Evolutionary conservation across 2,329 filamentous ascomycete species (phyloP), one percentile per base, ranked within the genome.

Genomic region (Atkinsonella hypoxylon): DNA sequence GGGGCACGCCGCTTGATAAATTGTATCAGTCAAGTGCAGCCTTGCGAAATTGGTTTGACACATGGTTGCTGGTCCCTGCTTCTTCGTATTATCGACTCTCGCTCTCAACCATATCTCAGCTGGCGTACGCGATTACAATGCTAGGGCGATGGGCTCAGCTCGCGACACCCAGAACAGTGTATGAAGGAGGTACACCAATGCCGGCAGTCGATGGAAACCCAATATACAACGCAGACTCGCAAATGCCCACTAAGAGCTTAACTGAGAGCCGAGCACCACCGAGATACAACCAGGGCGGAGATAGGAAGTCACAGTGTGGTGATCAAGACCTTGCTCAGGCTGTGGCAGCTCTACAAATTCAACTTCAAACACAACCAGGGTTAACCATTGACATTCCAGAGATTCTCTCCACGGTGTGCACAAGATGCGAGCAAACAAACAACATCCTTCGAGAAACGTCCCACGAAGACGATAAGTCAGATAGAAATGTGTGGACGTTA

Each of bases 121-220:
- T 78, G 0, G 68, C 77, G 3, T 75, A 77, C 48, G 70, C 68
- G n/a, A 61, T 75, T 41, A 72, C 67, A 4, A 74, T 76, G 67
- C 64, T 78, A 0, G 69, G 72, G 1, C 67, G 75, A 7, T 78
- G 74, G 74, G 70, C 72, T 5, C 74, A 73, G 42, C 63, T 76
- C 0, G 64, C 71, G 0, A 67, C 67, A 0, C 68, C 68, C 0
- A 66, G 66, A 20, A 59, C 61, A 0, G 52, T 66, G 40, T 61
- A 58, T 13, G 55, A 54, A 10, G 53, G 58, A 0, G 54, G 54
- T 5, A 56, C 57, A 4, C 53, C 60, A 0, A 64, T 64, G 59
- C 61, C 62, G 0, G 42, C 46, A 6, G 58, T 62, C 34, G 55
- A 55, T 1, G 61, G 58, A 8, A 56, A 55, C 13, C 50, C 57